Base-by-base conservation (phyloP, 2,329 filamentous ascomycete genomes). In the Xylaria digitata region DNA sequence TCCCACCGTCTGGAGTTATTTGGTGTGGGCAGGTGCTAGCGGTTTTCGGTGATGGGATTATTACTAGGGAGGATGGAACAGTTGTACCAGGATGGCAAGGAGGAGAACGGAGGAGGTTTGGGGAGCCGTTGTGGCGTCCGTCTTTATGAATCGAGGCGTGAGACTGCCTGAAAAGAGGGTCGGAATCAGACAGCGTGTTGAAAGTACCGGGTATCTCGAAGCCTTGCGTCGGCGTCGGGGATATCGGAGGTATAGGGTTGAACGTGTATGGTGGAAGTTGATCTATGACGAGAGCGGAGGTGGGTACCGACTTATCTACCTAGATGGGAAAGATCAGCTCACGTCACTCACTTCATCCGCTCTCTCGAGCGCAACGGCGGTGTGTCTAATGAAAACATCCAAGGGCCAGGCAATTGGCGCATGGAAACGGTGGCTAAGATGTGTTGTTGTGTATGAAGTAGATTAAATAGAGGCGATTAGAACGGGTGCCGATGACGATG, bases 31-130 rank as follows among this genome's bases (percentile, higher is more conserved):
- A 55, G 56, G 50, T 67, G 48, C 21, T 26, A 32, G 23, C 64
- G 42, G 62, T 68, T 60, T 61, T 68, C 21, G 68, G 62, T 34
- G 54, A 58, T 56, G 37, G 58, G 65, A 63, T 68, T 64, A 66
- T 72, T 80, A 66, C 75, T 86, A 87, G 70, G 84, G 85, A 79
- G 85, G 85, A 72, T 87, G 85, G 73, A 84, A 82, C 69, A 84
- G 77, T 77, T 82, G 77, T 77, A 86, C 81, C 76, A 84, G 78
- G 73, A 80, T 75, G 81, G 83, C 83, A 77, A 85, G 80, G 75
- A 83, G 76, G 72, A 76, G 73, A 77, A 82, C 67, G 75, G 84
- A 75, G 77, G 84, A 79, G 75, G 75, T 78, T 76, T 78, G 79
- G 74, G 75, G 79, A 80, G 77, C 77, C 79, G 81, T 81, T 81